Conservation (phyloP, 2,329 filamentous ascomycete genomes). For the Apiospora sp. region DNA sequence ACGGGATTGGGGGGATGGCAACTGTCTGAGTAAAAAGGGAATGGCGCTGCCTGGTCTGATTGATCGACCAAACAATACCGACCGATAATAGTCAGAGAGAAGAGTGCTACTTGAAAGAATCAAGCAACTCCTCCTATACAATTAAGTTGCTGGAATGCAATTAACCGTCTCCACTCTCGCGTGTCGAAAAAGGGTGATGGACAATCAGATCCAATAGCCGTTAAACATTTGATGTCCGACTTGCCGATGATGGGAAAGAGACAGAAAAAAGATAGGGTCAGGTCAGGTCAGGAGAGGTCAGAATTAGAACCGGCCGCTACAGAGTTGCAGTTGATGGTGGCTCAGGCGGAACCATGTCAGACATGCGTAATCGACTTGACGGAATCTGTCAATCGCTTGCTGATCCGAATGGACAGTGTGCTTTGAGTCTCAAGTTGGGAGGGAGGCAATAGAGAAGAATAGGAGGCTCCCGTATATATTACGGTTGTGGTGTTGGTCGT, state of each 20-base stretch:
- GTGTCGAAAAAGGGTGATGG: conserved; percentile 15
- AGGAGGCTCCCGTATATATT: not conserved
- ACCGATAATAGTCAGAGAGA: conserved; percentile 11
- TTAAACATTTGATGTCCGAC: not conserved
- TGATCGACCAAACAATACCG: conserved; percentile 12
- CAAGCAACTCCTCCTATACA: conserved; percentile 4
- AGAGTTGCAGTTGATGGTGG: conserved; percentile 2
- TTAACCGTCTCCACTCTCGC: conserved; percentile 21
- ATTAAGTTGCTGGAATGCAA: not conserved
- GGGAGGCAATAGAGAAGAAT: not conserved
- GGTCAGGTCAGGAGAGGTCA: not conserved
- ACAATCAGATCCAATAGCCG: conserved; percentile 7
- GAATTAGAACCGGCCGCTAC: not conserved
- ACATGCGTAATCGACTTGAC: conserved; percentile 4
- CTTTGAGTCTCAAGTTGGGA: not conserved
- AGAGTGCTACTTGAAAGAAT: conserved; percentile 2
- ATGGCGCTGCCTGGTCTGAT: conserved; percentile 11
- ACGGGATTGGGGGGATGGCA: not conserved
- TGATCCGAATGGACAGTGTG: not conserved
- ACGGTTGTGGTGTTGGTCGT: not conserved
- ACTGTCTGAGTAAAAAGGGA: not conserved
- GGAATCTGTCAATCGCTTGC: not conserved
- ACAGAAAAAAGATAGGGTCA: not conserved
- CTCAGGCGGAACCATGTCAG: conserved; percentile 9
- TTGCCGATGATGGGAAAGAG: not conserved